These are phyloP conservation scores for Cucurbita pepo DNA, from an alignment of 306 rosid genomes.

Conservation along the genomic window DNA sequence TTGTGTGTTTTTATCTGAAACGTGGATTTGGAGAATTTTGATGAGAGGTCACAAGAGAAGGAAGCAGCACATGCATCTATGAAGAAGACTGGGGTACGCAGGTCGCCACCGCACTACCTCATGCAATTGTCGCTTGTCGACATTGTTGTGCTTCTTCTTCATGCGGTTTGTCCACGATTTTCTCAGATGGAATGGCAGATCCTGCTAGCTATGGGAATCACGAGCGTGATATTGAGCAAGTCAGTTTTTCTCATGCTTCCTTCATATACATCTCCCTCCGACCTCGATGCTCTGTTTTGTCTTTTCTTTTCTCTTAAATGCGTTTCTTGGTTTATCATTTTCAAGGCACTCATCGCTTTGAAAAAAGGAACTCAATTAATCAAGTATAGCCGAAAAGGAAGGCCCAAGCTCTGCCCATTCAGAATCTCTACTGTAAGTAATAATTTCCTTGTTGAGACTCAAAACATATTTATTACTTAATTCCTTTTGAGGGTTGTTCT, in stretches of 20 bases:
- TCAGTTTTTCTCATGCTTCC: conserved; percentile 13
- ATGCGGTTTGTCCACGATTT: conserved; percentile 27
- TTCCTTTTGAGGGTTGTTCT: background rate
- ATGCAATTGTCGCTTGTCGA: conserved; percentile 46
- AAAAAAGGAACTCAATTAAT: conserved; percentile 69
- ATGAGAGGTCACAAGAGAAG: conserved; percentile 60
- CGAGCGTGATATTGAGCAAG: conserved; percentile 71
- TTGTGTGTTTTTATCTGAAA: no score
- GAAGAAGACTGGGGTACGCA: conserved; percentile 57
- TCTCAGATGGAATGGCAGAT: conserved; percentile 99
- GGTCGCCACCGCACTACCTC: conserved; percentile 25
- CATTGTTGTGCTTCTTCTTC: conserved; percentile 28
- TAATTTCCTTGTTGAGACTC: background rate
- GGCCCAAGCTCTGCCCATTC: conserved; percentile 68
- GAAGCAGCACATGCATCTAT: conserved; percentile 39
- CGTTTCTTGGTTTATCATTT: conserved; percentile 7
- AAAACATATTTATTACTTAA: background rate
- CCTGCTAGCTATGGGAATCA: conserved; percentile 36
- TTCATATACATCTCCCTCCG: background rate
- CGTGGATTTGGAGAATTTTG: conserved; percentile 15
- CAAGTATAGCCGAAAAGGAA: conserved; percentile 77
- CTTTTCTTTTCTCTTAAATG: background rate
- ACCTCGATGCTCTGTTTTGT: background rate
- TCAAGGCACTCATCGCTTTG: conserved; percentile 54
- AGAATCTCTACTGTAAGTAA: conserved; percentile 62